Conservation (phyloP, 371 early-diverging fungal genomes). For the Syncephalastrum contaminatum region DNA sequence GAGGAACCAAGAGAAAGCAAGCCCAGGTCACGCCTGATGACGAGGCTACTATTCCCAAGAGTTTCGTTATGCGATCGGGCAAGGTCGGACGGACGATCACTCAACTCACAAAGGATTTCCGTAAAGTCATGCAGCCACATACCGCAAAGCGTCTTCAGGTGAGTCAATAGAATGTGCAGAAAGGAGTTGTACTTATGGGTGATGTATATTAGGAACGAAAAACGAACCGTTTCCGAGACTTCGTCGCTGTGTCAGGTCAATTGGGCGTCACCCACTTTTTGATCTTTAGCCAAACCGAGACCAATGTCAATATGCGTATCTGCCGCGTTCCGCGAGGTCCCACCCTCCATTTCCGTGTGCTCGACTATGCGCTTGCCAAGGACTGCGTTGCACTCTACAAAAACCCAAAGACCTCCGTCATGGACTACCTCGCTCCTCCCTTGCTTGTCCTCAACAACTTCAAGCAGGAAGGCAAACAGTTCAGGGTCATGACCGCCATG, state of each 20-base stretch:
- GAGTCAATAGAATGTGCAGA: constrained; percentile 4
- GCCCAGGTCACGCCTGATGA: constrained; percentile 48
- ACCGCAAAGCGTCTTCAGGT: constrained; percentile 80
- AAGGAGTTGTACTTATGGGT: not conserved
- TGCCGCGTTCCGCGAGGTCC: constrained; percentile 92
- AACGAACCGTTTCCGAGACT: constrained; percentile 92
- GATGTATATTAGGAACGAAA: constrained; percentile 67
- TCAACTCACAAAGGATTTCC: constrained; percentile 80
- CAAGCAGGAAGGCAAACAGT: constrained; percentile 73
- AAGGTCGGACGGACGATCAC: constrained; percentile 71
- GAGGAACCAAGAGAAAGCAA: too few species aligned
- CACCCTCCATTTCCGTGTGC: constrained; percentile 88
- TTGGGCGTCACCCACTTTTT: constrained; percentile 87
- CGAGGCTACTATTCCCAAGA: constrained; percentile 73
- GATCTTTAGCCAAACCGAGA: constrained; percentile 85
- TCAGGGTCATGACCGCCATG: constrained; percentile 90
- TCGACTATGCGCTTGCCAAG: constrained; percentile 77
- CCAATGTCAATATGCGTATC: constrained; percentile 83
- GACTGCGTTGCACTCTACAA: constrained; percentile 82
- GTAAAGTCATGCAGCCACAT: constrained; percentile 92
- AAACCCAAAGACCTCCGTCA: constrained; percentile 78
- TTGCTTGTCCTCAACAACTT: constrained; percentile 94
- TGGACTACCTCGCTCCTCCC: constrained; percentile 79
- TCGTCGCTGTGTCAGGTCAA: constrained; percentile 84
- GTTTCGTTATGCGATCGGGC: constrained; percentile 95